These are phyloP conservation scores for Alternaria dauci DNA, from an alignment of 2,329 filamentous ascomycete species.

Conservation along the genomic window DNA sequence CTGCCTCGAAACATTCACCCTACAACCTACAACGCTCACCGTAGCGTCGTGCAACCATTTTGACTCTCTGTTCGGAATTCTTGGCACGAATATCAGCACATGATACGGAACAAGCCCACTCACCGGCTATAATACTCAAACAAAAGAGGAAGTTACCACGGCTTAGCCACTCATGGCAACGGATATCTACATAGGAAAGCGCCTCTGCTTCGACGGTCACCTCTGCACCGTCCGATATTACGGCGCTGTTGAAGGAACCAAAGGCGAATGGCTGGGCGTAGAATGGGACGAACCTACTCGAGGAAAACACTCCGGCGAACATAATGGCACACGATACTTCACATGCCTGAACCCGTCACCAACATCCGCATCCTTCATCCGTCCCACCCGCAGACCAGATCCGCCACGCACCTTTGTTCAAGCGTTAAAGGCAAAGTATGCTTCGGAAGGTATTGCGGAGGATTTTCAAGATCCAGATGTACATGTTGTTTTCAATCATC, in stretches of 20 bases:
- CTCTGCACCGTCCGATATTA: constrained; percentile 86
- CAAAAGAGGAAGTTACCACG: background rate
- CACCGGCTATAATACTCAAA: no score
- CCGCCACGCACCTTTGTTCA: constrained; percentile 75
- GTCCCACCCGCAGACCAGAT: constrained; percentile 76
- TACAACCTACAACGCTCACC: background rate
- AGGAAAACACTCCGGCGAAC: constrained; percentile 89
- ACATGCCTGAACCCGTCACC: constrained; percentile 64
- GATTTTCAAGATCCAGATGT: constrained; percentile 49
- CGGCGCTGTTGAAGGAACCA: constrained; percentile 77
- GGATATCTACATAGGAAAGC: constrained; percentile 68
- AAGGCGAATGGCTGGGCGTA: constrained; percentile 86
- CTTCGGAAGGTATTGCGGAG: constrained; percentile 53
- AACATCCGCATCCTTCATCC: constrained; percentile 86
- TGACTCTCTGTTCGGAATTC: background rate
- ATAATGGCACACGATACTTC: constrained; percentile 69
- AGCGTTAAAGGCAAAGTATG: constrained; percentile 86
- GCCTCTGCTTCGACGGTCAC: constrained; percentile 79
- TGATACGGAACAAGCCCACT: background rate
- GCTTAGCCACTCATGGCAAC: constrained; percentile 34
- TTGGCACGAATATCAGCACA: background rate
- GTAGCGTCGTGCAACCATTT: background rate
- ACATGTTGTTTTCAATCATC: constrained; percentile 41
- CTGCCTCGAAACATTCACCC: constrained; percentile 10
- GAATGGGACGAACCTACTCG: constrained; percentile 92